Evolutionary conservation across 768 basidiomycete species (phyloP), one percentile per base, ranked within the genome.

Genomic region (Termitomyces sp.): DNA sequence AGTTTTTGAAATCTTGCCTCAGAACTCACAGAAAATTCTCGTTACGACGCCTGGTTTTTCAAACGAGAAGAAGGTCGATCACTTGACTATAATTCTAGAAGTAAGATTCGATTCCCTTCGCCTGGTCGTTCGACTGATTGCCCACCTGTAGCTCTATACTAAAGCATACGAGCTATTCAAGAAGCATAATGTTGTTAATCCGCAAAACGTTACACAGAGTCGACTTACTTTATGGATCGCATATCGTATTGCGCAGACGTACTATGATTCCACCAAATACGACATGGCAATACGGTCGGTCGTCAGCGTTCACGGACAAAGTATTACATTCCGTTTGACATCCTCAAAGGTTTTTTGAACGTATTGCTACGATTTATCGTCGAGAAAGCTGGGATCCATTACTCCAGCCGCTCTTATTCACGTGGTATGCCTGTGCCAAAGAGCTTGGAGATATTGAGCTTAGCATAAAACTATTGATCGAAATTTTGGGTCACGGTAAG

Each of bases 141-240:
- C 8, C 44, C 21, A 46, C 19, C 59, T 41, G 11, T 30, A 95
- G 92, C 78, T 99, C 1, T 95, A 94, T 67, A 97, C 93, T 7
- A 94, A 95, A 66, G 79, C 97, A 1, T 98, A 99, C 70, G 92
- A 96, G 62, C 68, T 94, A 11, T 93, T 97, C 76, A 98, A 96
- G 73, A 87, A 84, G 62, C 81, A 90, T 64, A 76, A 73, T 43
- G 70, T 80, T 1, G 61, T 73, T 37, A 65, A 72, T 23, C 58
- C 72, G 23, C 68, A 70, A 46, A 73, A 63, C 49, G 74, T 78
- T 19, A 80, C 78, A n/a, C 91, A 90, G 61, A 83, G 85, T 3
- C 83, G 95, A 10, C 72, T 94, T 60, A 93, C 92, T 0, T 73
- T 96, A n/a, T 91, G 85, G 80, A 88, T 99, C 51, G 96, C 94